Evolutionary conservation across 306 rosid species (phyloP), one percentile per base, ranked within the genome.

Genomic region (Gastrolobium bilobum): DNA sequence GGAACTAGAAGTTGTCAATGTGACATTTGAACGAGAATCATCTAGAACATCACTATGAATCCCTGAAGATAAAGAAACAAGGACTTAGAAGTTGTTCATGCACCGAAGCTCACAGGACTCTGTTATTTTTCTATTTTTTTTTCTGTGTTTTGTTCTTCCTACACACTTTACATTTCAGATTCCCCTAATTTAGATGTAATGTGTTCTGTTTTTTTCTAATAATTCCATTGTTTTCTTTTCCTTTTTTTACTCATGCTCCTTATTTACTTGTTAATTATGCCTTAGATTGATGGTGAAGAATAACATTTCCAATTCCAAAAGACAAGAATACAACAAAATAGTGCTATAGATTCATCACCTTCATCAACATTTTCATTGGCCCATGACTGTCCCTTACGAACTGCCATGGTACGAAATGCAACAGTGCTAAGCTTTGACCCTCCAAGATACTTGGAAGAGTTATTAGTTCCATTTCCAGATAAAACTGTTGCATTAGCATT

Each of bases 301-400:
- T 37, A 68, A 33, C 15, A 6, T 35, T 40, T 57, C 76, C 9
- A 26, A 40, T 40, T 57, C 76, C 9, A 26, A 40, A 68, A 35
- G 69, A 68, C 77, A 57, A 60, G 9, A 43, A 14, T 14, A 37
- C 34, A 64, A 51, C 29, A 63, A 79, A 65, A 31, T 10, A 69
- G 51, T 51, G 15, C n/a, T 52, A 56, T 33, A 65, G 68, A 44
- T 40, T 74, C 56, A 10, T 79, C 83, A 94, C 97, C 99, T 87
- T 92, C 98, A 62, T 91, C 97, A 35, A 84, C 82, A 75, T 91
- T 95, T 87, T 95, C 99, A 58, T 88, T 92, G 70, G 97, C 88
- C 91, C 96, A 95, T 73, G 91, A 68, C 60, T 86, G 97, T 79
- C 93, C 94, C 84, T 91, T 95, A 60, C 95, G 97, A 79, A 69